Evolutionary conservation across 129 eudicot species (phyloP).

Genomic region (Mikania micrantha): DNA sequence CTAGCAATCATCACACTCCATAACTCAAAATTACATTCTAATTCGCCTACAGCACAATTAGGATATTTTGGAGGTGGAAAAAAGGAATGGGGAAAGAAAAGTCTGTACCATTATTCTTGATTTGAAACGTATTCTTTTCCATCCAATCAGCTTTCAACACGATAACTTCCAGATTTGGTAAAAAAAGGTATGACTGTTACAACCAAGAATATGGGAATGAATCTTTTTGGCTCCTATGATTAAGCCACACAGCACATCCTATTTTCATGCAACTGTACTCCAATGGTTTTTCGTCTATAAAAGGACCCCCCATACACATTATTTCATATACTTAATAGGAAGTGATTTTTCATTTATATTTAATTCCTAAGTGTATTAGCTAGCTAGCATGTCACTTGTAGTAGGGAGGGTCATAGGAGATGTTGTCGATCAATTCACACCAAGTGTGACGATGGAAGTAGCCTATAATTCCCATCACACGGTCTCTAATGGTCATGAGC

Average conservation of each 20-base stretch:
- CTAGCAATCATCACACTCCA: not conserved
- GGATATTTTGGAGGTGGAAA: conserved; percentile 13
- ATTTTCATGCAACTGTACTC: conserved; percentile 22
- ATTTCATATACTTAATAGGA: conserved; percentile 13
- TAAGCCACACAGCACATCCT: conserved; percentile 24
- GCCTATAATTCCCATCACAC: conserved; percentile 47
- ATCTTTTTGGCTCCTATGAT: conserved; percentile 17
- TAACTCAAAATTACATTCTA: conserved; percentile 15
- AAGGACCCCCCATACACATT: conserved; percentile 24
- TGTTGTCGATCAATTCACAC: conserved; percentile 68
- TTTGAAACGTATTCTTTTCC: conserved; percentile 20
- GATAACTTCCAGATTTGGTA: conserved; percentile 23
- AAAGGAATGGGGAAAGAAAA: conserved; percentile 19
- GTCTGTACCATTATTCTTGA: conserved; percentile 27
- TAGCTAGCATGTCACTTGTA: conserved; percentile 35
- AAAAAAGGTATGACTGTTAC: conserved; percentile 4
- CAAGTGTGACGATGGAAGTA: conserved; percentile 59
- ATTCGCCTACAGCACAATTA: not conserved
- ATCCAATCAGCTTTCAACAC: conserved; percentile 13
- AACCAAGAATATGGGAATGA: conserved; percentile 16
- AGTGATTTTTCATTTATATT: not conserved
- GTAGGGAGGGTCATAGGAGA: conserved; percentile 82
- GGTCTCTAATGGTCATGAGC: conserved; percentile 72
- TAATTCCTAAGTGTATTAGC: not conserved
- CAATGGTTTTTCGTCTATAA: conserved; percentile 38